Base-by-base conservation (phyloP, 176 grass and related monocot species). In the Tillandsia leiboldiana region DNA sequence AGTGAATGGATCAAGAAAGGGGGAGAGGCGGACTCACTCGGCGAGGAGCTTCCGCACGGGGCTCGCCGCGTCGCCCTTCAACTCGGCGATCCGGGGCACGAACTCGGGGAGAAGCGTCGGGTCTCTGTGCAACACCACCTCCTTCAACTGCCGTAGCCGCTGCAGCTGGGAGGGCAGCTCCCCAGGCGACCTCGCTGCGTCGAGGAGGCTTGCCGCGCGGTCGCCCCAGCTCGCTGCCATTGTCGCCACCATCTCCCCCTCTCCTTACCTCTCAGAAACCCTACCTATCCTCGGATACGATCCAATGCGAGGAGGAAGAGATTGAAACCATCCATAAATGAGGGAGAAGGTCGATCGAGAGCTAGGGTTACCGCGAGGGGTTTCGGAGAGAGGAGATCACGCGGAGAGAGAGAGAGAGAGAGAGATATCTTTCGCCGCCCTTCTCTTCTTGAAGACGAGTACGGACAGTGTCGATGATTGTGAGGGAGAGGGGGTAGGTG, bases 11-110 rank as follows among this genome's bases (percentile, higher is more conserved):
- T 59, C 26, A 77, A 33, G 10, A 24, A 11, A n/a, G 10, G 66
- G 2, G 64, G 0, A 8, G 22, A 71, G 47, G 7, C 11, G 14
- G 48, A 67, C 92, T 88, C 73, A 96, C 93, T 96, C 75, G 10
- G 77, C 71, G 3, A 87, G 78, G 70, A 74, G 59, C 82, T 85
- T 92, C 77, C 93, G 88, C 48, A 92, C 76, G n/a, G 93, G 93
- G 63, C 93, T 72, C 71, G 84, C 82, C 66, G 59, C 69, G 53
- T 96, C 93, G 67, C 72, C 70, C 58, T 81, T 80, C 72, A 96
- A 76, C 12, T 89, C 85, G 3, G 79, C 68, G 72, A 96, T 56
- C 29, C 86, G 85, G 26, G 73, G 68, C 75, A 90, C 66, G 49
- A 91, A 83, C 24, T 83, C 79, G 51, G 49, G 79, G 57, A 89